These are phyloP conservation scores for Penicillium sp. DNA, from an alignment of 2,329 filamentous ascomycete species.

Conservation along the genomic window DNA sequence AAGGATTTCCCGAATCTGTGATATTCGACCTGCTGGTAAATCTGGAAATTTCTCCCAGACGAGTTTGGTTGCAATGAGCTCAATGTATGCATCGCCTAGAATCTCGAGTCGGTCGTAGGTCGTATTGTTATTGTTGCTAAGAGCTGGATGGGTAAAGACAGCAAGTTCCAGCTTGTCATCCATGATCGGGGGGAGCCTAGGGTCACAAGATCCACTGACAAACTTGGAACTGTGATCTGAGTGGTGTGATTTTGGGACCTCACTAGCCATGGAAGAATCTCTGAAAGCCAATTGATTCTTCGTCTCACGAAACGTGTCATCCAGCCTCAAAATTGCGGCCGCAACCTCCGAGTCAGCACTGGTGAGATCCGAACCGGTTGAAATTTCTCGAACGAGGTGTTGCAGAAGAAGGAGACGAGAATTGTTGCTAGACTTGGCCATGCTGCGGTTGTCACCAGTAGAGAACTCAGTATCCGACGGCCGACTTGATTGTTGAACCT, in stretches of 20 bases:
- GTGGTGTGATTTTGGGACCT: not conserved
- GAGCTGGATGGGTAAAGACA: constrained; percentile 66
- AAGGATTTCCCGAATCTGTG: constrained; percentile 73
- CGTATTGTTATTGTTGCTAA: constrained; percentile 27
- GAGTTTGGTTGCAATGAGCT: constrained; percentile 71
- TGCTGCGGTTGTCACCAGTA: not conserved
- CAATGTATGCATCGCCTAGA: constrained; percentile 82
- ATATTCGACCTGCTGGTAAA: constrained; percentile 66
- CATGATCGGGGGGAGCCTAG: constrained; percentile 57
- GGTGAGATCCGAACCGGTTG: constrained; percentile 17
- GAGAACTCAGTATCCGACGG: not conserved
- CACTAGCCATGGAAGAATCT: not conserved
- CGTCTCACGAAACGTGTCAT: constrained; percentile 19
- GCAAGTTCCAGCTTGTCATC: constrained; percentile 61
- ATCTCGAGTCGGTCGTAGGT: constrained; percentile 85
- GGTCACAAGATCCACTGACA: constrained; percentile 8
- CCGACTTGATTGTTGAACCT: not conserved
- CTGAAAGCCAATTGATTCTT: not conserved
- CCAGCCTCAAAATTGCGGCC: constrained; percentile 22
- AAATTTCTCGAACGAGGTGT: constrained; percentile 24
- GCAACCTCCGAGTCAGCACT: constrained; percentile 19
- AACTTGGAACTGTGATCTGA: not conserved
- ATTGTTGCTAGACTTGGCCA: constrained; percentile 7
- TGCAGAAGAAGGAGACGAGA: constrained; percentile 23
- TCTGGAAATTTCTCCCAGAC: constrained; percentile 71